Base-by-base conservation (phyloP, 805 yeast genomes). In the Monosporozyma unispora region DNA sequence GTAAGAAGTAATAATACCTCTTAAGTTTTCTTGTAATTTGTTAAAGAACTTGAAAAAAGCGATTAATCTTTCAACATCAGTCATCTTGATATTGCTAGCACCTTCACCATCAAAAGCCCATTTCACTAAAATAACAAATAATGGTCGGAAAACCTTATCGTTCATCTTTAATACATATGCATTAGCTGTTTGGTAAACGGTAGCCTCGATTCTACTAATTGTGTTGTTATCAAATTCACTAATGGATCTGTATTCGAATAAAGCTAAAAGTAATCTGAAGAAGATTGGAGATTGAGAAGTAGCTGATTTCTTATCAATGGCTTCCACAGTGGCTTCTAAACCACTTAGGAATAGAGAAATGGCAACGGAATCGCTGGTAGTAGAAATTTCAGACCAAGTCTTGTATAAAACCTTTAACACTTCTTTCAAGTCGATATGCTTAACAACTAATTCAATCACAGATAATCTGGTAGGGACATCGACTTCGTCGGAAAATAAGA, bases 21-120 rank as follows among this genome's bases (percentile, higher is more conserved):
- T 87, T 68, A 91, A 74, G 63, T 77, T 81, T 59, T 85, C 91
- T 66, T 91, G 91, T 56, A 93, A 69, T 61, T 82, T 85, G 70
- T 82, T 85, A 73, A 86, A 86, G 64, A 93, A 88, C 67, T 82
- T 84, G 77, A 84, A 87, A 69, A 89, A 88, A 2, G 95, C 82
- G 42, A 77, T 67, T 50, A 82, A 70, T 60, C 95, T 76, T 48
- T 82, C 78, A 14, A 66, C 59, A 60, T 78, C 81, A 16, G 76
- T 67, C 38, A 77, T 75, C 25, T 61, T 61, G 5, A 66, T 56
- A 45, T 75, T 67, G 3, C 63, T 69, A 11, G 78, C 77, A 41
- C 85, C 89, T 65, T 84, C 95, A 50, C 89, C 95, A 54, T 82
- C 85, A 58, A 87, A 78, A 2, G 96, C 95, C 99, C 99, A 93